Evolutionary conservation across 768 basidiomycete genomes (phyloP).

Genomic region (Pulveroboletus sp.): DNA sequence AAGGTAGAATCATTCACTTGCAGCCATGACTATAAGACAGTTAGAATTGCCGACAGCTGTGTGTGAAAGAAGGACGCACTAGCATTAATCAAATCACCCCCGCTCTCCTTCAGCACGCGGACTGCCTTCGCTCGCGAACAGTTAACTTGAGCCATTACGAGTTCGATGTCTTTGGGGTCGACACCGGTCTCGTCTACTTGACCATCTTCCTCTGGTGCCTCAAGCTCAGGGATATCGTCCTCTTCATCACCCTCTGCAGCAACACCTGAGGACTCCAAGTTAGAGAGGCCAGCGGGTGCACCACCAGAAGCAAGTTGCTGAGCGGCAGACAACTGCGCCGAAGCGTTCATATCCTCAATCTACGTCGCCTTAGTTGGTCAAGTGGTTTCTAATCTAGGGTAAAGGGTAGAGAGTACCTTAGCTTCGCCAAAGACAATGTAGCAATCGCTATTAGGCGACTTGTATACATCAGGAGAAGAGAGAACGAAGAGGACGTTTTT

Average conservation of each 20-base stretch:
- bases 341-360: conserved; percentile 87
- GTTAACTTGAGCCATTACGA: conserved; percentile 86
- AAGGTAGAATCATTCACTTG: conserved; percentile 67
- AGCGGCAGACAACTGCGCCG: conserved; percentile 71
- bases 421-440: conserved; percentile 99
- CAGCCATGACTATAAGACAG: conserved; percentile 75
- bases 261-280: conserved; percentile 49
- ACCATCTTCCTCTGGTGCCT: conserved; percentile 78
- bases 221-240: conserved; percentile 82
- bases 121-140: conserved; percentile 93
- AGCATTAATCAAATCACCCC: conserved; percentile 94
- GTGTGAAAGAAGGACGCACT: conserved; percentile 55
- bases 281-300: conserved; percentile 40
- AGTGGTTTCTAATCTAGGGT: neutral
- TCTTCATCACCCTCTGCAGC: conserved; percentile 58
- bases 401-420: conserved; percentile 50
- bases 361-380: conserved; percentile 24
- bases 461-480: conserved; percentile 94
- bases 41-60: conserved; percentile 10
- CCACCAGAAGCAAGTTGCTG: conserved; percentile 69
- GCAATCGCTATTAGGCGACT: conserved; percentile 94
- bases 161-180: conserved; percentile 92
- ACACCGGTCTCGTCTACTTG: conserved; percentile 84
- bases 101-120: conserved; percentile 83
- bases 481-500: conserved; percentile 97